phyloP scores from a whole-genome alignment of 139 green algal genomes.

The Parachlorella kessleri region DNA sequence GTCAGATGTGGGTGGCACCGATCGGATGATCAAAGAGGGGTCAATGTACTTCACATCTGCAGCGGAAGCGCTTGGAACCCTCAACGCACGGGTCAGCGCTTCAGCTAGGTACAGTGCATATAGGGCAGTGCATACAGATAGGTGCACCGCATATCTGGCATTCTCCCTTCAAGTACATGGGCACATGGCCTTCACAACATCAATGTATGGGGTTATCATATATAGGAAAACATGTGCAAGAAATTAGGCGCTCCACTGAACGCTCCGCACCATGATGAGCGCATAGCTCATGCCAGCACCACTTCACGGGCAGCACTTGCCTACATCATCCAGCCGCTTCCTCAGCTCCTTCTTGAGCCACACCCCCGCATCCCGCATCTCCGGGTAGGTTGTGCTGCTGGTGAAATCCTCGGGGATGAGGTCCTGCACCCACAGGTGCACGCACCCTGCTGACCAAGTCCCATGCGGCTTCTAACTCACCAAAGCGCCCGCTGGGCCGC shows the following conservation, averaged over 20 bases:
- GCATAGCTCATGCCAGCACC: slow-evolving; percentile 47
- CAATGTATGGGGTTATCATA: no score
- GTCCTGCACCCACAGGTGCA: slow-evolving; percentile 55
- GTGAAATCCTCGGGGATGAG: slow-evolving; percentile 8
- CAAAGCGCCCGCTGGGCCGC: no score
- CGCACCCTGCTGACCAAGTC: no score
- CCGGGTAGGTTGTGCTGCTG: slow-evolving; percentile 52
- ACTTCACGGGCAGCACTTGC: neutral
- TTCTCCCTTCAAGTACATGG: neutral
- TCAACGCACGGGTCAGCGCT: neutral
- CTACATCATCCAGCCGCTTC: slow-evolving; percentile 43
- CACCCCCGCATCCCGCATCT: slow-evolving; percentile 66
- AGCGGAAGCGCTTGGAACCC: neutral
- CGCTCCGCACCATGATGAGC: slow-evolving; percentile 36
- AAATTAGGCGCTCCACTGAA: neutral
- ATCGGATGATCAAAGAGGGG: slow-evolving; percentile 79
- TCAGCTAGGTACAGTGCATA: neutral
- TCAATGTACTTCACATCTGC: slow-evolving; percentile 74
- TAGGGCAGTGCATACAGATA: neutral
- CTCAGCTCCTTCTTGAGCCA: slow-evolving; percentile 69
- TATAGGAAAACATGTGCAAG: no score
- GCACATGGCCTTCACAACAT: neutral
- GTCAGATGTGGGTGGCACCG: neutral
- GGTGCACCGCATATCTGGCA: neutral
- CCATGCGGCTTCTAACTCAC: no score